Percentiles rank a stretch among this genome's conserved stretches.
These are phyloP conservation scores for Shiraia bambusicola DNA, from an alignment of 2,329 filamentous ascomycete species.

Conservation along the genomic window DNA sequence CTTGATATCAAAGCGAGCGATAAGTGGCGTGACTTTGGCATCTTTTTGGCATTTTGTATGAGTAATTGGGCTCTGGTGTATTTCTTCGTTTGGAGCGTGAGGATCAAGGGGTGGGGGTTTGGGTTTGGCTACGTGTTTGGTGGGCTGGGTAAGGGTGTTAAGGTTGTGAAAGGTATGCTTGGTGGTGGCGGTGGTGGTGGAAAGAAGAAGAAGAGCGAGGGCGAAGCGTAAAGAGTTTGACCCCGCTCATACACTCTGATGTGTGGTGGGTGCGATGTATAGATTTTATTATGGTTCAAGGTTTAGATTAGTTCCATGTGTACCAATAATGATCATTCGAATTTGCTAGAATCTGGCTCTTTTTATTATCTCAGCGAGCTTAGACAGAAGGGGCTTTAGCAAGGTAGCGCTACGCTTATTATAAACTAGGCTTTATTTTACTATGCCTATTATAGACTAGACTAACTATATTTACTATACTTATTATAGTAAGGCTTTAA, in stretches of 20 bases:
- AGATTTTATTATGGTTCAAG: background rate
- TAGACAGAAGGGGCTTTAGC: too few relatives aligned
- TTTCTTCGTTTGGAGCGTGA: constrained; percentile 74
- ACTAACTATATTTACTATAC: too few relatives aligned
- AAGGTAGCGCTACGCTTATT: too few relatives aligned
- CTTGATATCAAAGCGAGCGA: constrained; percentile 58
- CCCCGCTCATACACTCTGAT: too few relatives aligned
- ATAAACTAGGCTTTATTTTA: too few relatives aligned
- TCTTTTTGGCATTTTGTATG: constrained; percentile 70
- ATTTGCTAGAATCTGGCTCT: too few relatives aligned
- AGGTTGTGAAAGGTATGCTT: constrained; percentile 16
- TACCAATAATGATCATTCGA: too few relatives aligned
- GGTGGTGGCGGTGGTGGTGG: constrained; percentile 14
- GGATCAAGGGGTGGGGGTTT: constrained; percentile 70
- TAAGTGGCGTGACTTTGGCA: constrained; percentile 73
- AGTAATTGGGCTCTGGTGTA: constrained; percentile 73
- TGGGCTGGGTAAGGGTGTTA: constrained; percentile 40
- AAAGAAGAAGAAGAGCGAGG: constrained; percentile 8
- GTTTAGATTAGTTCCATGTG: too few relatives aligned
- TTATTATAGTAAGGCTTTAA: too few relatives aligned
- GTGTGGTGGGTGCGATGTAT: too few relatives aligned
- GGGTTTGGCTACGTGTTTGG: constrained; percentile 63
- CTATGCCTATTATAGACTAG: too few relatives aligned
- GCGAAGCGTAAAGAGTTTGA: constrained; percentile 8
- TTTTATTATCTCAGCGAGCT: too few relatives aligned